phyloP scores from a whole-genome alignment of 1,284 basidiomycete species.

The Erythrobasidium hasegawianum region DNA sequence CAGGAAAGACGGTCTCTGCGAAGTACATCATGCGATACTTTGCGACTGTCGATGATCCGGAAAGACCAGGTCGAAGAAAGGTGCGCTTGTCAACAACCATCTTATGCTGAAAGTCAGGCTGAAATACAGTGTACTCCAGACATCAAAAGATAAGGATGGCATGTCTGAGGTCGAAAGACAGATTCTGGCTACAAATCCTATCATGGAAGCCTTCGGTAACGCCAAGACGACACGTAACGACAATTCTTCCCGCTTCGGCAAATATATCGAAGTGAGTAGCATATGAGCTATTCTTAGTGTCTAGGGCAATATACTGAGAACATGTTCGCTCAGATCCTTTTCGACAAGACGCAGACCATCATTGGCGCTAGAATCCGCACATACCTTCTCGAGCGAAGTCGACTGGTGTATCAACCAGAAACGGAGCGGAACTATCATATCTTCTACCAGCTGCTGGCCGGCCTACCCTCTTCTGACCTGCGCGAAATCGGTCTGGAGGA shows the following conservation, averaged over 20 bases:
- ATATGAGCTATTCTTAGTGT: background rate
- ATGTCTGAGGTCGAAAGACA: constrained; percentile 93
- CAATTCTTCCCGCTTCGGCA: constrained; percentile 98
- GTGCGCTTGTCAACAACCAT: constrained; percentile 54
- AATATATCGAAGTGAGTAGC: constrained; percentile 86
- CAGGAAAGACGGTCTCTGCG: constrained; percentile 98
- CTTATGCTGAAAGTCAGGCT: constrained; percentile 54
- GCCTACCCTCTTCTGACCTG: constrained; percentile 88
- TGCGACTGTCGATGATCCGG: constrained; percentile 89
- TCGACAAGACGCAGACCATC: constrained; percentile 91
- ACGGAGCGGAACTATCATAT: constrained; percentile 99
- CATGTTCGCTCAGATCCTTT: constrained; percentile 67
- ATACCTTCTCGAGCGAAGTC: constrained; percentile 92
- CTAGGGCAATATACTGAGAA: background rate
- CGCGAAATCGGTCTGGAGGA: constrained; percentile 92
- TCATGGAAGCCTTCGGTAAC: constrained; percentile 98
- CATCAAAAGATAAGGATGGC: constrained; percentile 49
- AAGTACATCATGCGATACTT: constrained; percentile 99
- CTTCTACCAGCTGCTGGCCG: constrained; percentile 98
- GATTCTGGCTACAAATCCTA: constrained; percentile 97
- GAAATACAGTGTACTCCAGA: constrained; percentile 53
- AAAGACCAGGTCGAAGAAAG: constrained; percentile 55
- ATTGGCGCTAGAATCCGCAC: constrained; percentile 96
- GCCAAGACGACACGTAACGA: constrained; percentile 99
- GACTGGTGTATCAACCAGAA: constrained; percentile 93